Conservation (phyloP, 495 filamentous ascomycete genomes). For the Penicillium malachiteum region DNA sequence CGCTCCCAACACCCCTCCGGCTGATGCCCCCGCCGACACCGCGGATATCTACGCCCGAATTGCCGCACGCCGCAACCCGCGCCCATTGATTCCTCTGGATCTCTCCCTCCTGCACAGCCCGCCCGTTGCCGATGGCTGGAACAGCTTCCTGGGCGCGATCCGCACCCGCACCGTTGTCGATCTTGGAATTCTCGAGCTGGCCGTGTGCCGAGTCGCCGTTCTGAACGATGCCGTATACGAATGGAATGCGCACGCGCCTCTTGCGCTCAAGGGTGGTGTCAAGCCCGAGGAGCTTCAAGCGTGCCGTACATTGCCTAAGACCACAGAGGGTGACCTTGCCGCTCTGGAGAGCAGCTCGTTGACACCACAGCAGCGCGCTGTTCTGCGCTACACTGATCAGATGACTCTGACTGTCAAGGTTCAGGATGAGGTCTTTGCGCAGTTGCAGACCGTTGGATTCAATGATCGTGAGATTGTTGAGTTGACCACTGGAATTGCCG, state of each 20-base stretch:
- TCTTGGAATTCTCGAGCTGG: conserved; percentile 49
- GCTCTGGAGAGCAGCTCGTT: conserved; percentile 40
- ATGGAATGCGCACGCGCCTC: conserved; percentile 73
- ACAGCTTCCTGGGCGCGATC: conserved; percentile 69
- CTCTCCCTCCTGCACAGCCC: conserved; percentile 69
- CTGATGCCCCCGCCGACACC: conserved; percentile 28
- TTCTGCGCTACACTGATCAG: conserved; percentile 48
- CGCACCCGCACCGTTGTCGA: conserved; percentile 64
- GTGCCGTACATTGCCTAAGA: conserved; percentile 40
- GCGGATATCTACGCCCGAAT: conserved; percentile 59
- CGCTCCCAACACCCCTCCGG: conserved; percentile 50
- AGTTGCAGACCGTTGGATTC: conserved; percentile 48
- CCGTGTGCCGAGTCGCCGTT: conserved; percentile 61
- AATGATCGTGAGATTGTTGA: conserved; percentile 64
- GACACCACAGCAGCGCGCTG: conserved; percentile 62
- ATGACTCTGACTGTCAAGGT: conserved; percentile 53
- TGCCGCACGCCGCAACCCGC: conserved; percentile 57
- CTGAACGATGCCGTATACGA: conserved; percentile 75
- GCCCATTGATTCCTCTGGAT: conserved; percentile 66
- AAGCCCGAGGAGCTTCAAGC: conserved; percentile 43
- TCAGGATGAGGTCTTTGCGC: conserved; percentile 57
- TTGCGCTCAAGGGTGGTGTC: conserved; percentile 50
- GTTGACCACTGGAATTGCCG: conserved; percentile 73
- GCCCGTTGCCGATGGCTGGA: conserved; percentile 72
- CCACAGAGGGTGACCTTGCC: conserved; percentile 26